Evolutionary conservation across 2,329 filamentous ascomycete species (phyloP), one percentile per base, ranked within the genome.

Genomic region (Pestalotiopsis sp.): DNA sequence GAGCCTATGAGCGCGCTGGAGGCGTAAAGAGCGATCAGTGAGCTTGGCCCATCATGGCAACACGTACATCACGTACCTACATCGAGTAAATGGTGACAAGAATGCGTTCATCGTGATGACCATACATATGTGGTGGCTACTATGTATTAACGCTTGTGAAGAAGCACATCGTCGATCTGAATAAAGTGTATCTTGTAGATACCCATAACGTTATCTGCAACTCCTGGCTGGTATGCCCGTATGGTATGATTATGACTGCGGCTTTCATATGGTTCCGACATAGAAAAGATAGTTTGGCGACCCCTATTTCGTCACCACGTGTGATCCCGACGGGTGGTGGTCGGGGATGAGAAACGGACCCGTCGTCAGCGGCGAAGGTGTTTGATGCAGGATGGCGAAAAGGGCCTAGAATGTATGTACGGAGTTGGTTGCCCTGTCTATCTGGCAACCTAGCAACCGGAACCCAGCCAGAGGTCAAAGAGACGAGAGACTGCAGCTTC

Each of bases 231-330:
- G 41, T 17, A 45, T 45, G 41, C 41, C 45, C 45, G 45, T n/a
- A 9, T 52, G 45, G 45, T 52, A n/a, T 52, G 45, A 52, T 52
- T n/a, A n/a, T 52, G 45, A 52, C 17, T 52, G 7, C 9, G n/a
- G 14, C 17, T 5, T 23, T 52, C 45, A 52, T 52, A 52, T 52
- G 45, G 45, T 52, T 52, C 20, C 41, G 17, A 52, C 45, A 52
- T 4, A 20, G 56, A 13, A 59, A 12, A n/a, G 56, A 25, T 20
- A 13, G 25, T 20, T 62, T 20, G 36, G 25, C 1, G 13, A 14
- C 59, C 59, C 59, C 36, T 36, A 62, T 39, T 62, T 62, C 59
- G 59, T 62, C 59, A 62, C 36, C 59, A 62, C 59, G 36, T 62
- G 59, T 27, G 31, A 62, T 62, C 20, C 31, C 14, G 57, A 36